Evolutionary conservation across 75 land plant species (phyloP).

Genomic region (Picea glauca): DNA sequence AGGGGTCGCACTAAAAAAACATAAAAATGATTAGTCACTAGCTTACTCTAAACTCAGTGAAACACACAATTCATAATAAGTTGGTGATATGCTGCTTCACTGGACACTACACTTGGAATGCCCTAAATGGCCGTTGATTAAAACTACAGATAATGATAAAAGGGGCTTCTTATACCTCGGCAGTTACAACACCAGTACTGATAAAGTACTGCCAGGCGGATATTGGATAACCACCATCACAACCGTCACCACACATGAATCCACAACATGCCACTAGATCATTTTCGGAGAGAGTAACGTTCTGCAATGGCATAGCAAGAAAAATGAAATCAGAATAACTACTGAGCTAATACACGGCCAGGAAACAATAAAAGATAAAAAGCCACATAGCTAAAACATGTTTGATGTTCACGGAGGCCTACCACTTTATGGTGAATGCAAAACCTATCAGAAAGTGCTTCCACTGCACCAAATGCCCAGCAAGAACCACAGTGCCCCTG

Average conservation of each 20-base stretch:
- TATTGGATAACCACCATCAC: conserved; percentile 89
- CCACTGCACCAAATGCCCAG: conserved; percentile 99
- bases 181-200: conserved; percentile 87
- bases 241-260: conserved; percentile 89
- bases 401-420: conserved; percentile 5
- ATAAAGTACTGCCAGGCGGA: conserved; percentile 91
- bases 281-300: conserved; percentile 77
- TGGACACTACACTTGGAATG: neutral
- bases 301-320: conserved; percentile 38
- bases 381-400: neutral
- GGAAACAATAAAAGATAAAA: neutral
- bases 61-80: neutral
- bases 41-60: neutral
- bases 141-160: neutral
- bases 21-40: neutral
- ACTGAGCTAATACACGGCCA: neutral
- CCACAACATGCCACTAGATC: conserved; percentile 96
- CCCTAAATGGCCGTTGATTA: neutral
- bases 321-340: neutral
- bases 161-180: conserved; percentile 44
- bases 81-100: neutral
- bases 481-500: conserved; percentile 99
- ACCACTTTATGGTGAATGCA: conserved; percentile 85
- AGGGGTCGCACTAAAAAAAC: conserved; percentile 38
- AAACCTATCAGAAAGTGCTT: conserved; percentile 89